Evolutionary conservation across 805 yeast genomes (phyloP).

Genomic region (Jamesozyma spencerorum): DNA sequence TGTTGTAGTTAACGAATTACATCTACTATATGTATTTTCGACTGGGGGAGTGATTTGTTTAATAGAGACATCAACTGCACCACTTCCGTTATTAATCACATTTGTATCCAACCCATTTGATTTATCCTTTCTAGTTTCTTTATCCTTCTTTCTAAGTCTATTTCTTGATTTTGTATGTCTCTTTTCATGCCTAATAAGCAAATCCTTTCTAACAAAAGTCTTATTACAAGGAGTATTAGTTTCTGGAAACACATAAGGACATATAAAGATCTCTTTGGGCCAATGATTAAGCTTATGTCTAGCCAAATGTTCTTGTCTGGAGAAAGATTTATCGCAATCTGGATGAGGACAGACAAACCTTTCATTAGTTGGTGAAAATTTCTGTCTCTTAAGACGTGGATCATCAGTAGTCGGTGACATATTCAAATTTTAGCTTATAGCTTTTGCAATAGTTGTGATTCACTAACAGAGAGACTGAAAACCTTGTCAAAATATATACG

Average conservation of each 20-base stretch:
- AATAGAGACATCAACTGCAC: too few relatives aligned
- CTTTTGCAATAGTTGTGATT: too few relatives aligned
- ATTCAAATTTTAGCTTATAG: background rate
- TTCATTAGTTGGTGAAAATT: background rate
- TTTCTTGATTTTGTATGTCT: constrained; percentile 28
- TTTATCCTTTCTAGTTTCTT: background rate
- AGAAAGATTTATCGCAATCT: constrained; percentile 46
- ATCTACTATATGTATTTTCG: too few relatives aligned
- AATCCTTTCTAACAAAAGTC: constrained; percentile 53
- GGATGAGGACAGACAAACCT: constrained; percentile 32
- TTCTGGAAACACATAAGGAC: constrained; percentile 30
- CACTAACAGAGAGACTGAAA: too few relatives aligned
- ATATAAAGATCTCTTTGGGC: constrained; percentile 41
- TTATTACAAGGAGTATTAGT: constrained; percentile 38
- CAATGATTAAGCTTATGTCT: constrained; percentile 55
- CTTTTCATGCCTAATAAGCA: constrained; percentile 38
- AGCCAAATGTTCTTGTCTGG: constrained; percentile 52
- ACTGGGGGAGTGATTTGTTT: too few relatives aligned
- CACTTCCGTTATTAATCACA: background rate
- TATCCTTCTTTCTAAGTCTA: constrained; percentile 3
- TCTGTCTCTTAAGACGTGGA: background rate
- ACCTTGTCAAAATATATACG: background rate
- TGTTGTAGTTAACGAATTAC: too few relatives aligned
- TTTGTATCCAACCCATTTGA: background rate
- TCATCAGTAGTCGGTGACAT: background rate